phyloP scores from a whole-genome alignment of 768 basidiomycete species.

The Xerocomellus chrysenteron region DNA sequence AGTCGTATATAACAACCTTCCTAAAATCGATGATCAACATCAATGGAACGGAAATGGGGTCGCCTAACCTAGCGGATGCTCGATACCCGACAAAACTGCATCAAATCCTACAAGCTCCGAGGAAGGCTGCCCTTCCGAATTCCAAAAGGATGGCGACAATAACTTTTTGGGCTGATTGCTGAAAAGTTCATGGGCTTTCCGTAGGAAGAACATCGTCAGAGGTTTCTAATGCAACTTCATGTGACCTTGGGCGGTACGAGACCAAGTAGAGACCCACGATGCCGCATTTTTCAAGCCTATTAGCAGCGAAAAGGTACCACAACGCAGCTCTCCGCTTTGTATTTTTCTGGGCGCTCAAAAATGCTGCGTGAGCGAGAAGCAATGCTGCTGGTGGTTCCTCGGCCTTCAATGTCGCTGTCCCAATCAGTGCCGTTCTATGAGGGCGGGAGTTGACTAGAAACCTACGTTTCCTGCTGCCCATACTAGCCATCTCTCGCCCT shows the following conservation, averaged over 20 bases:
- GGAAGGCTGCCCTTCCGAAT: constrained; percentile 55
- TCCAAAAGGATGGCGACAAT: constrained; percentile 81
- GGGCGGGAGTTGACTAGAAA: constrained; percentile 13
- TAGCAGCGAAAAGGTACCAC: constrained; percentile 79
- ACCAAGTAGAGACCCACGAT: constrained; percentile 53
- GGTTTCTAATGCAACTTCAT: constrained; percentile 58
- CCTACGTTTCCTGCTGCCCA: constrained; percentile 82
- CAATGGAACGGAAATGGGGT: constrained; percentile 1
- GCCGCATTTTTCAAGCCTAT: constrained; percentile 77
- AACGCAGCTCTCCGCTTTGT: constrained; percentile 65
- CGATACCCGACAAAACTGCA: constrained; percentile 67
- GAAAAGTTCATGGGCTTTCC: constrained; percentile 67
- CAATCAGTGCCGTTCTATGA: constrained; percentile 24
- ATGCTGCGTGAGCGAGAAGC: constrained; percentile 78
- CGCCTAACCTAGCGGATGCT: constrained; percentile 69
- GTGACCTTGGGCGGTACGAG: constrained; percentile 1
- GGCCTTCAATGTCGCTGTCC: constrained; percentile 48
- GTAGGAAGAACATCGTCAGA: constrained; percentile 78
- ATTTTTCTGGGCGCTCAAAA: constrained; percentile 58
- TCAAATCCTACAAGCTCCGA: constrained; percentile 49
- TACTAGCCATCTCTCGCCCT: constrained; percentile 84
- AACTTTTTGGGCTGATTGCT: constrained; percentile 47
- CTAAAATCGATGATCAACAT: constrained; percentile 38
- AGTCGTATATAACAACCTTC: constrained; percentile 86
- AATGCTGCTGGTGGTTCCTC: constrained; percentile 81